These are phyloP conservation scores for Arthrobotrys megalospora DNA, from an alignment of 2,329 filamentous ascomycete genomes.

Conservation along the genomic window DNA sequence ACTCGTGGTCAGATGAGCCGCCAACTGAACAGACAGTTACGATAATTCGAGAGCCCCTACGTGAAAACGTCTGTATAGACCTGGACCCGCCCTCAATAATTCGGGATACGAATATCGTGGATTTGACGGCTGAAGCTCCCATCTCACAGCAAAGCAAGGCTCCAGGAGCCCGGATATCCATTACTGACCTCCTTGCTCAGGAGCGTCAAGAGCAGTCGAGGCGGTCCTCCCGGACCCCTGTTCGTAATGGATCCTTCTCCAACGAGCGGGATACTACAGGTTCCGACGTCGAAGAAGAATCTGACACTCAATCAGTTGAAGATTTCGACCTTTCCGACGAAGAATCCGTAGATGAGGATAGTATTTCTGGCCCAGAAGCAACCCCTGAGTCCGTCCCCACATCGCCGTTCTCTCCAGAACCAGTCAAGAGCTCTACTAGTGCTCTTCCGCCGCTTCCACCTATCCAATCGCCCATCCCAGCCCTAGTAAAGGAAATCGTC, in stretches of 20 bases:
- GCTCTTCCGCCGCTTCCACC: conserved; percentile 35
- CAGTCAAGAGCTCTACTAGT: conserved; percentile 15
- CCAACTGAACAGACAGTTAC: conserved; percentile 21
- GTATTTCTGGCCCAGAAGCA: conserved; percentile 22
- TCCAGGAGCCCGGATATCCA: conserved; percentile 45
- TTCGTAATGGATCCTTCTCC: conserved; percentile 1
- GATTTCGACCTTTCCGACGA: conserved; percentile 25
- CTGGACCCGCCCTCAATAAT: conserved; percentile 9
- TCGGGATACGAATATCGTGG: conserved; percentile 31
- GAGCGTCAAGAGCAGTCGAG: conserved; percentile 43
- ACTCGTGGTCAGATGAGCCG: conserved; percentile 9
- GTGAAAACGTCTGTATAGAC: conserved; percentile 1
- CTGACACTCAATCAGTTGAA: conserved; percentile 46
- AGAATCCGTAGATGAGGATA: conserved; percentile 32
- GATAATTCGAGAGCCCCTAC: conserved; percentile 24
- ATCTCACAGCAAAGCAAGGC: conserved; percentile 23
- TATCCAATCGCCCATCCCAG: conserved; percentile 31
- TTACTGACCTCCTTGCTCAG: conserved; percentile 48
- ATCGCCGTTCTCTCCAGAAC: conserved; percentile 32
- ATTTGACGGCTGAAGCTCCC: conserved; percentile 33
- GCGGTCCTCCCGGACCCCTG: conserved; percentile 36
- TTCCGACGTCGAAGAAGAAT: conserved; percentile 19
- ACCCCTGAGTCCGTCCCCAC: conserved; percentile 31
- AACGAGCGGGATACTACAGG: conserved; percentile 15
- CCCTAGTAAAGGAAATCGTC: conserved; percentile 45